These are phyloP conservation scores for Diospyros lotus DNA, from an alignment of 148 eudicot genomes.

Conservation along the genomic window DNA sequence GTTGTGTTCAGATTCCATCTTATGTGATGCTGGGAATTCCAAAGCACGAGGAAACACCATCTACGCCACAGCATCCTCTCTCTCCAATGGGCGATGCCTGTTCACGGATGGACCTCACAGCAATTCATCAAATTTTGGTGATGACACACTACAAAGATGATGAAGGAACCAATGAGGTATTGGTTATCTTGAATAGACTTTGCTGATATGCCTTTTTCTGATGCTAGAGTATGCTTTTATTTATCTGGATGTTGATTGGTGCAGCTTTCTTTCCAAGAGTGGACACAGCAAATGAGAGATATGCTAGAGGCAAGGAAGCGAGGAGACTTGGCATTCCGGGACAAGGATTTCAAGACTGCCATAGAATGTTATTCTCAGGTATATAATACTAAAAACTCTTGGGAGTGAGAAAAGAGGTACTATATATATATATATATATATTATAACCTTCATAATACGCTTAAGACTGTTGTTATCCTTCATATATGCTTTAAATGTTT, in stretches of 20 bases:
- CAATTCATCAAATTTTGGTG: constrained; percentile 82
- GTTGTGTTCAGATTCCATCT: constrained; percentile 63
- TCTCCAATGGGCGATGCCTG: constrained; percentile 97
- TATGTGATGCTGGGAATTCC: constrained; percentile 75
- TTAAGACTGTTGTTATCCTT: background rate
- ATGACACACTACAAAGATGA: constrained; percentile 84
- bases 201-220: constrained; percentile 1
- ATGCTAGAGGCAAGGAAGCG: constrained; percentile 87
- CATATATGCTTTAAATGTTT: too few relatives aligned
- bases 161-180: constrained; percentile 89
- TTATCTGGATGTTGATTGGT: constrained; percentile 6
- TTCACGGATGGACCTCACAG: constrained; percentile 82
- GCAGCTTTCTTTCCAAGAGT: constrained; percentile 92
- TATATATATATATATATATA: too few relatives aligned
- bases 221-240: constrained; percentile 11
- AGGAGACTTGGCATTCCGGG: constrained; percentile 89
- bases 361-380: constrained; percentile 96
- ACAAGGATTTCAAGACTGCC: constrained; percentile 82
- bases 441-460: background rate
- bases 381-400: background rate
- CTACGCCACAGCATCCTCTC: constrained; percentile 71
- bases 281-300: constrained; percentile 98
- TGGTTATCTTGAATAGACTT: background rate
- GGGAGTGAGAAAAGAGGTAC: background rate
- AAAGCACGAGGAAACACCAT: constrained; percentile 69